Base-by-base conservation (phyloP, 306 rosid species). In the Corylus americana region DNA sequence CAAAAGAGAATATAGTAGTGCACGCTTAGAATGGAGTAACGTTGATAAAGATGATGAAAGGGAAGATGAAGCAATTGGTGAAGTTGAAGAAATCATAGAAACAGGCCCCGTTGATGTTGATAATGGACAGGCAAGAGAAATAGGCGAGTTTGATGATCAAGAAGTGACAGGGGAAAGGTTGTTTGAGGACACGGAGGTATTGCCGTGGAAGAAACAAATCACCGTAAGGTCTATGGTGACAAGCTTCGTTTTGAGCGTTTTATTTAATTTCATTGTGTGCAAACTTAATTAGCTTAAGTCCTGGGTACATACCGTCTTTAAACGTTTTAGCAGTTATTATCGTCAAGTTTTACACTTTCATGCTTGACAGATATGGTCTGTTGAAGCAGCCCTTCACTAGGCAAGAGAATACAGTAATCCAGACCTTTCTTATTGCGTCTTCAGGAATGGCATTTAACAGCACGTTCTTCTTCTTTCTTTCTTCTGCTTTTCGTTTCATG, bases 381-480 rank as follows among this genome's bases (percentile, higher is more conserved):
- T 70, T 92, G 84, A 80, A 67, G 14, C 90, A 83, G 69, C 97
- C 97, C 1, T 92, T 92, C 85, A 90, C 91, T 73, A 94, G 92
- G 45, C 97, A 92, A 71, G 95, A 92, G 62, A 90, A 92, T 51
- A 90, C 91, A 22, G 93, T 92, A 25, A 90, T 92, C 61, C 97
- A 90, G 69, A 92, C 97, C 1, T 92, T 89, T 20, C 90, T 92
- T 9, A 92, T 89, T 35, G 95, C 93, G 44, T 90, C 93, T 27
- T 92, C 93, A 25, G 95, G 97, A 63, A 89, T 92, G n/a, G 91
- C 97, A n/a, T 92, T 90, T 48, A 92, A 92, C 85, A 89, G 95
- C 90, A 82, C 2, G 35, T 31, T 31, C 2, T 1, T 31, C 35
- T 55, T 4, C 25, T 42, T 8, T 0, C 42, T 69, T 62, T 51